Evolutionary conservation across 2,329 filamentous ascomycete species (phyloP).

Genomic region (Bipolaris oryzae): DNA sequence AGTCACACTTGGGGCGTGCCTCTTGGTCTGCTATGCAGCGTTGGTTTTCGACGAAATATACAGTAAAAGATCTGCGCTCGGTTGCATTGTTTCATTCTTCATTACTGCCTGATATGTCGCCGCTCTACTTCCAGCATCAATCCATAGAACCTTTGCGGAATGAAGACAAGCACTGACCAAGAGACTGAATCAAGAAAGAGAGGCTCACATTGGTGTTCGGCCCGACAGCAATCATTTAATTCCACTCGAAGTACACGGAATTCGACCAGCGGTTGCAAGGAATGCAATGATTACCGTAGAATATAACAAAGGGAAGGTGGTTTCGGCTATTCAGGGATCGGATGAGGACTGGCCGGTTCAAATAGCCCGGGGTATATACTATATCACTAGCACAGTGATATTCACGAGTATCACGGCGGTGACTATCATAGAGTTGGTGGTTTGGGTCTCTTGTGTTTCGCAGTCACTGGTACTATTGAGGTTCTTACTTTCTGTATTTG

Average conservation of each 20-base stretch:
- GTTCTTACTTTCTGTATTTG: neutral
- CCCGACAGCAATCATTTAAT: neutral
- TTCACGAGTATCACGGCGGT: neutral
- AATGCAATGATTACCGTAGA: neutral
- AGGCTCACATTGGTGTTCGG: too few species aligned
- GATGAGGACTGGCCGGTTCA: neutral
- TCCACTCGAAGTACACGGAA: neutral
- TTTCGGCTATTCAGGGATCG: neutral
- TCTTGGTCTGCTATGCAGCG: neutral
- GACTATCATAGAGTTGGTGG: neutral
- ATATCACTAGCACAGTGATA: neutral
- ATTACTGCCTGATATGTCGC: neutral
- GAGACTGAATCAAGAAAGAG: neutral
- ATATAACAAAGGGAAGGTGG: neutral
- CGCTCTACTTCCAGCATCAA: neutral
- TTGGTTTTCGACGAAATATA: neutral
- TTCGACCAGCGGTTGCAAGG: neutral
- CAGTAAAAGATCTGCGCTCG: neutral
- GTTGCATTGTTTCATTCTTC: neutral
- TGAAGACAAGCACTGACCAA: neutral
- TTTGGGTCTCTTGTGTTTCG: neutral
- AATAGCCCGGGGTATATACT: neutral
- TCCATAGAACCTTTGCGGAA: neutral
- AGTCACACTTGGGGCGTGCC: neutral
- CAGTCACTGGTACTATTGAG: neutral